Evolutionary conservation across 2,329 filamentous ascomycete genomes (phyloP).

Genomic region (Biscogniauxia mediterranea): DNA sequence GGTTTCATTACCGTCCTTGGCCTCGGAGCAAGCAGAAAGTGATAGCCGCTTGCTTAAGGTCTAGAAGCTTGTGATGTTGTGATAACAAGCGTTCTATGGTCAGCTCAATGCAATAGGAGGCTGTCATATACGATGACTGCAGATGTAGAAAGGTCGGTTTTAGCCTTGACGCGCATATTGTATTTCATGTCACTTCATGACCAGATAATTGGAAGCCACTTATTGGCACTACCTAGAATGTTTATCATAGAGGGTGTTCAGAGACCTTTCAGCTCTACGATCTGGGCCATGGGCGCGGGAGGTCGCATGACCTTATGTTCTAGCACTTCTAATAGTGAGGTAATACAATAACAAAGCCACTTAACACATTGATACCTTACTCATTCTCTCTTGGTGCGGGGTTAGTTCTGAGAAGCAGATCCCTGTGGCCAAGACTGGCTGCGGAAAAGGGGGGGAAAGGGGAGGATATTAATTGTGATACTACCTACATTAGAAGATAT

Average conservation of each 20-base stretch:
- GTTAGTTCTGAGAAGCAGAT: neutral
- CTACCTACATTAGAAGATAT: neutral
- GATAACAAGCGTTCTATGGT: neutral
- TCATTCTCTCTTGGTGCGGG: neutral
- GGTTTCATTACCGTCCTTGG: neutral
- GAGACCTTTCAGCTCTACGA: neutral
- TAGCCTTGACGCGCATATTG: neutral
- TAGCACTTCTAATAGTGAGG: neutral
- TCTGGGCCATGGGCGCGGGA: neutral
- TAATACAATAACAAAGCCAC: neutral
- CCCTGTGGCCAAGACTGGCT: neutral
- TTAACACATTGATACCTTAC: neutral
- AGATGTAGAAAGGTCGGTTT: neutral
- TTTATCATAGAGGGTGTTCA: neutral
- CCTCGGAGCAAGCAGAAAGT: neutral
- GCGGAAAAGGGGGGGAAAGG: neutral
- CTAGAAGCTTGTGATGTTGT: neutral
- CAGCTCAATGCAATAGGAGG: neutral
- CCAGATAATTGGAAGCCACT: neutral
- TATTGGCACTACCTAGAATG: too few species aligned
- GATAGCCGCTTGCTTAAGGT: neutral
- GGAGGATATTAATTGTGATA: neutral
- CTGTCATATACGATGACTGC: neutral
- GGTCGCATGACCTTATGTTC: neutral
- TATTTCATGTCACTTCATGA: neutral